Base-by-base conservation (phyloP, 2,329 filamentous ascomycete genomes). In the Neopestalotiopsis clavispora region DNA sequence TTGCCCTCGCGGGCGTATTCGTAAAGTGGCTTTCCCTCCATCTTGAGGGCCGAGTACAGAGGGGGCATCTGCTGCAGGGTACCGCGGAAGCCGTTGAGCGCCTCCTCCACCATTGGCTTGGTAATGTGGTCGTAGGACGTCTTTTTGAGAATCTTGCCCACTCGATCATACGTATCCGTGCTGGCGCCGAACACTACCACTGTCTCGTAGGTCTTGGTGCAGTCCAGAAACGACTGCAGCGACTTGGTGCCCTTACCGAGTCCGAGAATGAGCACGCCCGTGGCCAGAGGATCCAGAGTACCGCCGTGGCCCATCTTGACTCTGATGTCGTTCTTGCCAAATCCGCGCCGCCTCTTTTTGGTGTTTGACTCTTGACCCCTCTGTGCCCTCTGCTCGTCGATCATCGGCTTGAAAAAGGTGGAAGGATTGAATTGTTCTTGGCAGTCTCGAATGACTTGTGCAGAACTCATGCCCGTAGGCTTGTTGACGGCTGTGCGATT, bases 281-380 rank as follows among this genome's bases (percentile, higher is more conserved):
- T 97, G 9, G 96, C 96, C 75, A 98, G 87, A 32, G 96, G 96
- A 77, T 99, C 96, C 20, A 99, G 87, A 1, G 96, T 99, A 58
- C 96, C 96, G 70, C 96, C 96, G 82, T 99, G 96, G 42, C 96
- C 96, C 76, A 98, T 93, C 84, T 98, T 99, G 74, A 98, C 91
- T 71, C 93, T 89, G 4, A 91, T 79, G 1, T 87, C 84, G 74
- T 86, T 86, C 78, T 89, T 88, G 71, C 86, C 85, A 61, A 81
- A 82, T 71, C 83, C 83, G 70, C 90, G 87, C 70, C 91, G 87
- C 73, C 86, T 85, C 73, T 86, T 86, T 77, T 92, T 89, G 69
- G 84, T 83, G 69, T 86, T 84, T 69, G 82, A 83, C 78, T 93
- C 91, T 72, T 84, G 81, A 17, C 84, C 80, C 69, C 89, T 87